These are phyloP conservation scores for Cudoniella acicularis DNA, from an alignment of 495 filamentous ascomycete species.

Conservation along the genomic window DNA sequence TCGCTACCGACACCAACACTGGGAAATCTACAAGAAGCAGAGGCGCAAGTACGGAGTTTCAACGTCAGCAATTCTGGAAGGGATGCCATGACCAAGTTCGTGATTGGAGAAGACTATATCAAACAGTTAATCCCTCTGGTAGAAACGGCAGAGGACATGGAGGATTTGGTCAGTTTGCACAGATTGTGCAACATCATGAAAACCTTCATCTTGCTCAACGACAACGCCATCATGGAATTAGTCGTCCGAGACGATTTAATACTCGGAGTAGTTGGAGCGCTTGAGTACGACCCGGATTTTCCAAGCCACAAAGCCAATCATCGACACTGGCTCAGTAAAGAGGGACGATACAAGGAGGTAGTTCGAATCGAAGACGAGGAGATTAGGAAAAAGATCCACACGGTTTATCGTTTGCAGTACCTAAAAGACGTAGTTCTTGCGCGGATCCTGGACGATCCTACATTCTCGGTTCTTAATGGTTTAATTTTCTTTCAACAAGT, in stretches of 20 bases:
- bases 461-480: constrained; percentile 95
- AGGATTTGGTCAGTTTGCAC: constrained; percentile 81
- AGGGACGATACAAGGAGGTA: constrained; percentile 92
- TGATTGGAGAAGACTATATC: constrained; percentile 83
- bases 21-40: constrained; percentile 75
- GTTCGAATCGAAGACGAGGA: constrained; percentile 79
- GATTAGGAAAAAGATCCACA: constrained; percentile 88
- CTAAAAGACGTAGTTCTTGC: constrained; percentile 98
- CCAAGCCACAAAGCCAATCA: constrained; percentile 99
- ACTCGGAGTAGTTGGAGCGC: constrained; percentile 87
- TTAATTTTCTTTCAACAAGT: constrained; percentile 99
- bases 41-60: constrained; percentile 71
- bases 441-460: constrained; percentile 93
- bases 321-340: constrained; percentile 83
- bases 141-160: constrained; percentile 81
- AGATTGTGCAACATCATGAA: constrained; percentile 98
- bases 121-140: constrained; percentile 81
- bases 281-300: constrained; percentile 98
- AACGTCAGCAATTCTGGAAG: constrained; percentile 71
- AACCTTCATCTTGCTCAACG: constrained; percentile 87
- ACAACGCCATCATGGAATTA: constrained; percentile 88
- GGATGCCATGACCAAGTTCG: constrained; percentile 84
- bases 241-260: constrained; percentile 88
- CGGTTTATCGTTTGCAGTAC: constrained; percentile 93
- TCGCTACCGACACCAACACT: constrained; percentile 75